Evolutionary conservation across 2,329 filamentous ascomycete genomes (phyloP), one percentile per base, ranked within the genome.

Genomic region (Pseudogymnoascus sp.): DNA sequence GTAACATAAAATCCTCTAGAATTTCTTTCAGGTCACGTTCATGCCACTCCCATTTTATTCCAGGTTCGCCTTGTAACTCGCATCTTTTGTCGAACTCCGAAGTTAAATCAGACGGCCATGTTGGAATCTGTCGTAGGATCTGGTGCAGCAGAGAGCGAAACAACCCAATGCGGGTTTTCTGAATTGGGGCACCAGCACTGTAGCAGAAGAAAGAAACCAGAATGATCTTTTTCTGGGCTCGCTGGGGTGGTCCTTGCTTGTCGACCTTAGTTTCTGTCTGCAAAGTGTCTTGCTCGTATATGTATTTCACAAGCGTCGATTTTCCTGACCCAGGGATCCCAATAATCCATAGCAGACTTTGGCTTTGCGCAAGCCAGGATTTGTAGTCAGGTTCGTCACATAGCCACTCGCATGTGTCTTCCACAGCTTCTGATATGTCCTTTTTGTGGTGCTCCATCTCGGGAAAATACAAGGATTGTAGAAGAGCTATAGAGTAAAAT

Each of bases 111-210:
- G 12, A 1, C 7, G 41, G 41, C 21, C 7, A n/a, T 1, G 0
- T 5, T 7, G 41, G 41, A 2, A 45, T 25, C 4, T 45, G 4
- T 45, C 1, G 41, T n/a, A 85, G 68, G 0, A 85, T 68, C 40
- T 85, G 80, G 1, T 72, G 64, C 0, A 85, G 62, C 0, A 85
- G 61, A 0, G 80, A 80, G 2, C 81, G 75, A 65, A 82, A 83
- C 69, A 85, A 75, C 0, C 83, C 82, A 23, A 14, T n/a, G 1
- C 41, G 21, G 21, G 1, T 45, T 45, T n/a, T 25, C 5, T 45
- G 41, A 8, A 45, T 1, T n/a, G 5, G 1, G 7, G 1, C 11
- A 9, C 41, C 41, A 1, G 21, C 5, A 2, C 41, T 4, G 1
- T 45, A 9, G 41, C 41, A 45, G 21, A 45, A 45, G 6, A 45